These are phyloP conservation scores for Trichoderma koningiopsis DNA, from an alignment of 2,329 filamentous ascomycete species.

Conservation along the genomic window DNA sequence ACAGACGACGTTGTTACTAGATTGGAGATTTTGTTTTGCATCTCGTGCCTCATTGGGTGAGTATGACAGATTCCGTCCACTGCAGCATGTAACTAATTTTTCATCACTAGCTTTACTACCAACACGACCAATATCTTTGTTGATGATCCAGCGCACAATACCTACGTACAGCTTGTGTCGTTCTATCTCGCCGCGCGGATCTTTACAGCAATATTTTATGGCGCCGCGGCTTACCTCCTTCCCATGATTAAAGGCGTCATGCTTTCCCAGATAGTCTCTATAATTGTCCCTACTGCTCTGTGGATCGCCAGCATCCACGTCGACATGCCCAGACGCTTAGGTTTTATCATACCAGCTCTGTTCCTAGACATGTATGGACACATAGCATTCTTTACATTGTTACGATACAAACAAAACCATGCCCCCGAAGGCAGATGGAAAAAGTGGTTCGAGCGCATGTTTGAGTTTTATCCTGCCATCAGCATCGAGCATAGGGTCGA, in stretches of 20 bases:
- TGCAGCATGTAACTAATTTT: not conserved
- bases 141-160: slow-evolving; percentile 45
- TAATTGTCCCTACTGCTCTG: slow-evolving; percentile 51
- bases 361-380: slow-evolving; percentile 55
- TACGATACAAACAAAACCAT: slow-evolving; percentile 35
- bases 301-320: slow-evolving; percentile 65
- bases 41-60: slow-evolving; percentile 61
- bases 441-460: slow-evolving; percentile 40
- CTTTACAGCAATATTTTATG: slow-evolving; percentile 52
- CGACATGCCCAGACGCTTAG: slow-evolving; percentile 55
- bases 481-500: slow-evolving; percentile 70
- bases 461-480: slow-evolving; percentile 62
- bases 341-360: slow-evolving; percentile 59
- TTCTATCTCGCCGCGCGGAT: slow-evolving; percentile 63
- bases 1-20: slow-evolving; percentile 62
- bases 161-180: slow-evolving; percentile 59
- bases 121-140: slow-evolving; percentile 62
- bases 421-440: slow-evolving; percentile 30
- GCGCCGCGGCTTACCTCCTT: slow-evolving; percentile 49
- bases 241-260: slow-evolving; percentile 62
- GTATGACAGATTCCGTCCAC: slow-evolving; percentile 1
- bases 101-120: slow-evolving; percentile 52
- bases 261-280: slow-evolving; percentile 49
- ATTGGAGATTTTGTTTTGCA: slow-evolving; percentile 60
- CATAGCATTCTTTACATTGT: slow-evolving; percentile 46